These are phyloP conservation scores for Alternaria longipes DNA, from an alignment of 2,329 filamentous ascomycete species.

Conservation along the genomic window DNA sequence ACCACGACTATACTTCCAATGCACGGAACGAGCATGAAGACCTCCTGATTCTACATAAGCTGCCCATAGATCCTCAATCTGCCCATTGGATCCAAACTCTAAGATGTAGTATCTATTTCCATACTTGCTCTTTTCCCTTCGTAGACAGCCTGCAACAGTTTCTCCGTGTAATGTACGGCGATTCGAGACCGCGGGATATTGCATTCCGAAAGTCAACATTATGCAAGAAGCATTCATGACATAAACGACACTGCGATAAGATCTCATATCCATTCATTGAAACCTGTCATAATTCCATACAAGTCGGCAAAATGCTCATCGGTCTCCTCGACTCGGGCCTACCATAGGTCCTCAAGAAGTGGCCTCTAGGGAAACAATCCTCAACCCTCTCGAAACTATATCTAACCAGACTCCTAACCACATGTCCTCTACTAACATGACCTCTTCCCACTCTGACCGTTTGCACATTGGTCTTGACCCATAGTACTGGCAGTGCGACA, in stretches of 20 bases:
- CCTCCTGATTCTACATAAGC: too few species aligned
- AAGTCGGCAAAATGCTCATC: not conserved
- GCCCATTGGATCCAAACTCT: too few species aligned
- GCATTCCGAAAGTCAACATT: not conserved
- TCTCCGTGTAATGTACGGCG: too few species aligned
- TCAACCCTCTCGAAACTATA: constrained; percentile 12
- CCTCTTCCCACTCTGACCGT: constrained; percentile 12
- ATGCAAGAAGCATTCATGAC: not conserved
- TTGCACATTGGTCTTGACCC: constrained; percentile 10
- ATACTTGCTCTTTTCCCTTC: too few species aligned
- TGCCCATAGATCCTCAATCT: too few species aligned
- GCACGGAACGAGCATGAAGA: not conserved
- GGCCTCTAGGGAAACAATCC: constrained; percentile 11
- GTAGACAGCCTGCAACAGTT: too few species aligned
- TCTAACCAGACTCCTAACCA: constrained; percentile 10
- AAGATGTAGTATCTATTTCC: too few species aligned
- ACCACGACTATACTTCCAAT: too few species aligned
- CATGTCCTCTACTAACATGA: constrained; percentile 11
- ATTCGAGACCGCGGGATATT: not conserved
- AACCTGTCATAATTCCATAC: constrained; percentile 4
- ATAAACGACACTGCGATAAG: not conserved
- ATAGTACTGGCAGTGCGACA: constrained; percentile 10
- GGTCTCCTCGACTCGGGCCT: constrained; percentile 7
- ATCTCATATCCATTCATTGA: not conserved
- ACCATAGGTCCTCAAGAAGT: constrained; percentile 10